phyloP scores from a whole-genome alignment of 768 basidiomycete genomes.

The Podaxis mareebaensis region DNA sequence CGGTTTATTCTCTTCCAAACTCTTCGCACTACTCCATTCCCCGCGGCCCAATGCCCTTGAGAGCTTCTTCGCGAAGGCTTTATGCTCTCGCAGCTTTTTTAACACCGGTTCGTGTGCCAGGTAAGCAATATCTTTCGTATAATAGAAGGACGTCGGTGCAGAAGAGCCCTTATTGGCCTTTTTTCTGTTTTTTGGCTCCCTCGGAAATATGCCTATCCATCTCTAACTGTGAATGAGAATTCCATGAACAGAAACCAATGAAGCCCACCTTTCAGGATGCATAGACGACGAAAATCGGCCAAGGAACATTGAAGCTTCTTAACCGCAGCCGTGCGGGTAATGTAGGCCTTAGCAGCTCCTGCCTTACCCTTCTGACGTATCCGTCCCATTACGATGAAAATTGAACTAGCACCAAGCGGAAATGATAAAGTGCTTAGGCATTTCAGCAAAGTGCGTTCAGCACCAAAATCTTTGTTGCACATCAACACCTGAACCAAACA shows the following conservation, averaged over 20 bases:
- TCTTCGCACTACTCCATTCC: slow-evolving; percentile 95
- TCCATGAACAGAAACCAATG: slow-evolving; percentile 6
- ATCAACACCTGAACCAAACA: slow-evolving; percentile 27
- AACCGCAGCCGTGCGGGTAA: slow-evolving; percentile 87
- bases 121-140: slow-evolving; percentile 96
- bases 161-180: slow-evolving; percentile 97
- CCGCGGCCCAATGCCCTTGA: slow-evolving; percentile 89
- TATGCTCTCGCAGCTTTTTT: slow-evolving; percentile 93
- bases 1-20: slow-evolving; percentile 90
- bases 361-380: slow-evolving; percentile 84
- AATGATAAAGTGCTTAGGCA: not conserved
- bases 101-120: slow-evolving; percentile 96
- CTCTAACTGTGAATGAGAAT: slow-evolving; percentile 4
- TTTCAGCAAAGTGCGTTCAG: not conserved
- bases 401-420: slow-evolving; percentile 12
- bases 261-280: slow-evolving; percentile 89
- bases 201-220: slow-evolving; percentile 89
- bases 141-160: slow-evolving; percentile 97
- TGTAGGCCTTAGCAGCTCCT: slow-evolving; percentile 88
- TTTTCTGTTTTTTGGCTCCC: slow-evolving; percentile 90
- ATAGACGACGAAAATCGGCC: slow-evolving; percentile 93
- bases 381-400: slow-evolving; percentile 59
- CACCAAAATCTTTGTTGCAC: slow-evolving; percentile 37
- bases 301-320: slow-evolving; percentile 97
- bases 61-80: slow-evolving; percentile 96